Evolutionary conservation across 2,329 filamentous ascomycete species (phyloP).

Genomic region (Ophiostoma quercus): DNA sequence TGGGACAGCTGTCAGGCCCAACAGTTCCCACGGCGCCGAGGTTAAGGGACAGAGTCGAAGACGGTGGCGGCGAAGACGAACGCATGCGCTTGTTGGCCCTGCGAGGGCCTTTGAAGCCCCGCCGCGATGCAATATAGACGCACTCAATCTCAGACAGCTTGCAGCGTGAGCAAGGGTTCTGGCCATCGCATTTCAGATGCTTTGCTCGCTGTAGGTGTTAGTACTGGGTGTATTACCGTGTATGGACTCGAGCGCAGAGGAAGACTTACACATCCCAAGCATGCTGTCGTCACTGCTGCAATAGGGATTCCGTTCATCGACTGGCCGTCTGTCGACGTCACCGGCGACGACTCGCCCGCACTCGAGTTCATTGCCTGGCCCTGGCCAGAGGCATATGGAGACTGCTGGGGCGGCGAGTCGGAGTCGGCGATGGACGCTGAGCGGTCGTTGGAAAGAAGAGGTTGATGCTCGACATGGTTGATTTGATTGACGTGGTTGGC

Average conservation of each 20-base stretch:
- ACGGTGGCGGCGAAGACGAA: conserved; percentile 43
- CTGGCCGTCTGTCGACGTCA: neutral
- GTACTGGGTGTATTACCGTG: neutral
- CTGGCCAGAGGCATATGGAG: conserved; percentile 14
- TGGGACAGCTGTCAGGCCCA: conserved; percentile 39
- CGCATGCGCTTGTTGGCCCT: conserved; percentile 48
- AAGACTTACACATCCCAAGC: conserved; percentile 49
- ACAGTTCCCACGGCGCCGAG: conserved; percentile 17
- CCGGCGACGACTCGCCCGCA: conserved; percentile 19
- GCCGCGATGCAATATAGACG: conserved; percentile 66
- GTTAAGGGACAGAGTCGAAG: conserved; percentile 27
- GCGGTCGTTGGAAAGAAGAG: neutral
- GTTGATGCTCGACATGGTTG: conserved; percentile 3
- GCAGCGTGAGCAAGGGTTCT: conserved; percentile 65
- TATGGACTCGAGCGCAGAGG: neutral
- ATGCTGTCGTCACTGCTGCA: conserved; percentile 42
- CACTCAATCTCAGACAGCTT: conserved; percentile 54
- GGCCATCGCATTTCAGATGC: conserved; percentile 72
- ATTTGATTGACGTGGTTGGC: neutral
- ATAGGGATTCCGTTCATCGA: conserved; percentile 11
- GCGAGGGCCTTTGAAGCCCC: conserved; percentile 65
- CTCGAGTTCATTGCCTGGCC: conserved; percentile 14
- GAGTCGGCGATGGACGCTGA: conserved; percentile 1
- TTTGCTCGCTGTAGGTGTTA: conserved; percentile 46
- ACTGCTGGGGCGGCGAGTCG: neutral